phyloP scores from a whole-genome alignment of 176 grass and related monocot genomes.

The Ampelocalamus luodianensis region DNA sequence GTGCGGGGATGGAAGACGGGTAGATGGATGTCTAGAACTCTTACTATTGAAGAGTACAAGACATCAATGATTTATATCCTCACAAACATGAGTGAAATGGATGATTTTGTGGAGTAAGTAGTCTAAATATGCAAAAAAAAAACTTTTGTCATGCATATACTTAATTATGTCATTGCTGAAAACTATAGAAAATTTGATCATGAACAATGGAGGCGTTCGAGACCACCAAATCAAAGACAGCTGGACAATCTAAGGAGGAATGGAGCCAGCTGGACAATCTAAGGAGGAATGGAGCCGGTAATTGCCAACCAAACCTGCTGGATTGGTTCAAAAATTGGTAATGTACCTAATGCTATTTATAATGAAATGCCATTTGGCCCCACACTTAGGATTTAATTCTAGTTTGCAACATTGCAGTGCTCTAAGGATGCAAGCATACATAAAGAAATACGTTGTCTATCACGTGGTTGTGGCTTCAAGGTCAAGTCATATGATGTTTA shows the following conservation, averaged over 20 bases:
- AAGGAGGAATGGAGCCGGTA: not conserved
- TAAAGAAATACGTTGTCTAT: no score
- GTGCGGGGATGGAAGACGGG: not conserved
- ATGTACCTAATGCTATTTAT: no score
- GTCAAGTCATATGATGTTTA: no score
- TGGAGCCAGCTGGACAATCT: not conserved
- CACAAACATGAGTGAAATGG: slow-evolving; percentile 10
- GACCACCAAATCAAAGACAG: slow-evolving; percentile 21
- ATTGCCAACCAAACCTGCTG: slow-evolving; percentile 6
- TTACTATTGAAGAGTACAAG: not conserved
- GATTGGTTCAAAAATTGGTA: slow-evolving; percentile 34
- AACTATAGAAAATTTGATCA: not conserved
- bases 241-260: not conserved
- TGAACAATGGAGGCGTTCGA: slow-evolving; percentile 1
- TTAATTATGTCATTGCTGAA: no score
- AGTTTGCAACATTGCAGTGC: no score
- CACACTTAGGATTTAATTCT: no score
- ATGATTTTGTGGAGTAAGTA: not conserved
- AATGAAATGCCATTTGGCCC: no score
- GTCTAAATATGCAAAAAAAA: not conserved
- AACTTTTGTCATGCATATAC: no score
- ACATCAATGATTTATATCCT: slow-evolving; percentile 3
- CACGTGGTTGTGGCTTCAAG: no score
- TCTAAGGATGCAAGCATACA: no score
- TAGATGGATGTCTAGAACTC: not conserved